phyloP scores from a whole-genome alignment of 345 rosid species.

The Linum lewisii region DNA sequence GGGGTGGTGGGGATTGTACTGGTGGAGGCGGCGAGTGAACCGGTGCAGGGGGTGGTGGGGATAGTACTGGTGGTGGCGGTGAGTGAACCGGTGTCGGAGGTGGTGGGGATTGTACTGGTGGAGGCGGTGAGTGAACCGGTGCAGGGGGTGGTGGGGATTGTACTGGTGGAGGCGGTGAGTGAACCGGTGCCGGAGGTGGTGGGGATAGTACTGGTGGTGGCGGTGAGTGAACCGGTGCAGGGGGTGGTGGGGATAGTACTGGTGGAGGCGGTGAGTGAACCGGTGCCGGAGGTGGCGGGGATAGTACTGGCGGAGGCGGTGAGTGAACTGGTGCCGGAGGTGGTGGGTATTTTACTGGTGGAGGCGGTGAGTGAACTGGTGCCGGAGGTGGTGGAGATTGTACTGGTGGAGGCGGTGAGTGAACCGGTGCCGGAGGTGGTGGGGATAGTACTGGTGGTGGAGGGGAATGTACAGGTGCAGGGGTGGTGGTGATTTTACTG shows the following conservation, averaged over 20 bases:
- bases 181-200: conserved; percentile 1
- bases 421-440: not conserved
- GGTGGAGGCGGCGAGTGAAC: conserved; percentile 2
- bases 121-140: too few species aligned
- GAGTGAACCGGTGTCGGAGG: not conserved
- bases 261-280: not conserved
- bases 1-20: not conserved
- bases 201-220: not conserved
- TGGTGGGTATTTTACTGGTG: not conserved
- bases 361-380: conserved; percentile 1
- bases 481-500: conserved; percentile 4
- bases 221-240: conserved; percentile 1
- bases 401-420: conserved; percentile 2
- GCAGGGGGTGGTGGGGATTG: too few species aligned
- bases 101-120: too few species aligned
- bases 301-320: too few species aligned
- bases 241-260: not conserved
- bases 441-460: too few species aligned
- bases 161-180: too few species aligned
- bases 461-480: too few species aligned
- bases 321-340: too few species aligned
- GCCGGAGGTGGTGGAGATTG: conserved; percentile 1
- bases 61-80: not conserved
- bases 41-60: conserved; percentile 1
- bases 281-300: conserved; percentile 3